Conservation (phyloP, 176 grass and related monocot species). For the Zea mays region DNA sequence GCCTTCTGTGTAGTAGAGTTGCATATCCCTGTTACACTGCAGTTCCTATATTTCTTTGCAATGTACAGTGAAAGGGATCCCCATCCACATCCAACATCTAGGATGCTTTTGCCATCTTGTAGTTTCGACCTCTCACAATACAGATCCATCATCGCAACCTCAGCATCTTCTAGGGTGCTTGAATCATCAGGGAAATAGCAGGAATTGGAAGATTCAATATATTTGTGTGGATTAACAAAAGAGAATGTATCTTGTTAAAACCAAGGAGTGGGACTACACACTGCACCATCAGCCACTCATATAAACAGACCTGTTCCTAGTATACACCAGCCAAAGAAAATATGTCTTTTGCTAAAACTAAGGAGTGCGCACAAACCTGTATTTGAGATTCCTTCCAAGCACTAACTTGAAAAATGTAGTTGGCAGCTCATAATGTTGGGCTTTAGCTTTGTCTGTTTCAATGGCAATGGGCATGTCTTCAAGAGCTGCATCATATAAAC, state of each 20-base stretch:
- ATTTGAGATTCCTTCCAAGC: too few relatives aligned
- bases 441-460: too few relatives aligned
- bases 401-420: too few relatives aligned
- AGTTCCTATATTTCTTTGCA: constrained; percentile 78
- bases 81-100: constrained; percentile 95
- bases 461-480: constrained; percentile 88
- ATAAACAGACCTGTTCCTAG: background rate
- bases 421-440: too few relatives aligned
- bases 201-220: too few relatives aligned
- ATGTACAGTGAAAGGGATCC: constrained; percentile 79
- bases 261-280: background rate
- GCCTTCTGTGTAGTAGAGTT: too few relatives aligned
- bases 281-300: background rate
- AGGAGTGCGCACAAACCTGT: too few relatives aligned
- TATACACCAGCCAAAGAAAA: background rate
- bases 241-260: background rate
- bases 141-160: constrained; percentile 83
- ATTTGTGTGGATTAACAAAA: background rate
- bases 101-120: constrained; percentile 73
- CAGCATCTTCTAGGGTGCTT: constrained; percentile 92
- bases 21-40: too few relatives aligned
- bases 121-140: constrained; percentile 82
- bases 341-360: background rate
- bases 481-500: constrained; percentile 48
- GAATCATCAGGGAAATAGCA: too few relatives aligned